Evolutionary conservation across 2,329 filamentous ascomycete species (phyloP), one percentile per base, ranked within the genome.

Genomic region (Paecilomyces sp.): DNA sequence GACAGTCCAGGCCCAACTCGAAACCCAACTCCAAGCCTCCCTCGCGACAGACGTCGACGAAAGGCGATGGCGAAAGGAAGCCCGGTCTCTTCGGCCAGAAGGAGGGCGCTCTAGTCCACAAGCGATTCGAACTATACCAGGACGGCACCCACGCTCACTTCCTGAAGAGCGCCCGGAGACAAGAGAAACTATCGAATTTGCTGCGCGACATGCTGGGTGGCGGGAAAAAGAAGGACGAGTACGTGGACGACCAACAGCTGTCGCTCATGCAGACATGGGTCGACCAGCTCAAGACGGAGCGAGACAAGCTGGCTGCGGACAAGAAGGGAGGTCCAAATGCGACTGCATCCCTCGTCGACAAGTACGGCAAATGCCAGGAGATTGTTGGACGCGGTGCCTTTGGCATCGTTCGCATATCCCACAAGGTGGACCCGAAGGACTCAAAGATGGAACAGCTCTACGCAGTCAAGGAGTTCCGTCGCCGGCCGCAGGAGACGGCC

Each of bases 321-420:
- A 91, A 88, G 78, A 94, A 88, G 73, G 86, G 85, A 25, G 88
- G 88, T 0, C 84, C 88, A 6, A 90, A 88, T 69, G 83, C 88
- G 18, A 88, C 89, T 15, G 86, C 86, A 22, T 92, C 92, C 0
- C 80, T 99, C 55, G 90, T 94, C 1, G 91, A 97, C 71, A 97
- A 97, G 74, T 99, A 99, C 73, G 94, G 94, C 68, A 97, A 97
- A 78, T 97, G 94, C 72, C 93, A 97, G 72, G 94, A 99, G 74
- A 87, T 99, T 34, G 91, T 99, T 25, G 94, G 94, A 22, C 91
- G 93, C 41, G 94, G 94, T 62, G 94, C 94, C 51, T 99, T 99
- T 75, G 94, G 94, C 60, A 96, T 99, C 64, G 94, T 99, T 64
- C 87, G 94, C 62, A 96, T 97, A 75, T 96, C 93, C 15, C 94